Conservation (phyloP, 805 yeast species). For the Suhomyces xylopsoci region DNA sequence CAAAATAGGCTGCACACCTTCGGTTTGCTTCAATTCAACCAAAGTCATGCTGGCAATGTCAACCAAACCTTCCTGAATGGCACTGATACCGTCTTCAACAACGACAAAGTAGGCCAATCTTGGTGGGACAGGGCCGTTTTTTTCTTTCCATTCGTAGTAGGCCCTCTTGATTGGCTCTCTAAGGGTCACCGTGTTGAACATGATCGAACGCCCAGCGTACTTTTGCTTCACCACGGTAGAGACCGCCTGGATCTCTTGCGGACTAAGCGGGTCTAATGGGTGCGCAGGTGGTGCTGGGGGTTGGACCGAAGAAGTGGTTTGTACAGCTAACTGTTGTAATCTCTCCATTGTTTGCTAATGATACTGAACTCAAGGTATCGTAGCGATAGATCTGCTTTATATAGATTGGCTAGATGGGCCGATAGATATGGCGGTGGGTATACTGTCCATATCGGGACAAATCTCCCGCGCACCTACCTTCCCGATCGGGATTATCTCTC, state of each 20-base stretch:
- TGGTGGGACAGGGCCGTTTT: constrained; percentile 59
- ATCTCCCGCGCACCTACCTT: constrained; percentile 2
- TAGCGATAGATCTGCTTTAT: not conserved
- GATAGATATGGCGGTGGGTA: not conserved
- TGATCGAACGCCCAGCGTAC: constrained; percentile 43
- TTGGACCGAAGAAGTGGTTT: constrained; percentile 52
- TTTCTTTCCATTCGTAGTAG: constrained; percentile 63
- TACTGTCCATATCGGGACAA: not conserved
- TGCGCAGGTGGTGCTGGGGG: constrained; percentile 58
- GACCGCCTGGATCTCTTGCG: constrained; percentile 58
- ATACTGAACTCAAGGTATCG: not conserved
- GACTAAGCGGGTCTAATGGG: constrained; percentile 70
- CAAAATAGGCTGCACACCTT: constrained; percentile 71
- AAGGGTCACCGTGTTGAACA: constrained; percentile 67
- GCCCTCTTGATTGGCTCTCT: constrained; percentile 68
- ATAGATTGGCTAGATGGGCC: not conserved
- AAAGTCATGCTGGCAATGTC: constrained; percentile 51
- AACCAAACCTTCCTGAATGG: constrained; percentile 70
- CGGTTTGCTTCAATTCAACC: constrained; percentile 45
- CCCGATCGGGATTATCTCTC: not conserved
- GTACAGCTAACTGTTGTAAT: constrained; percentile 60
- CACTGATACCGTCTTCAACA: constrained; percentile 54
- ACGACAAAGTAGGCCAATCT: constrained; percentile 66
- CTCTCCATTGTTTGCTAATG: constrained; percentile 50
- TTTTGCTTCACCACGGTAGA: constrained; percentile 50